Evolutionary conservation across 23 red algal genomes (phyloP), one percentile per base, ranked within the genome.

Genomic region (Gracilaria domingensis): DNA sequence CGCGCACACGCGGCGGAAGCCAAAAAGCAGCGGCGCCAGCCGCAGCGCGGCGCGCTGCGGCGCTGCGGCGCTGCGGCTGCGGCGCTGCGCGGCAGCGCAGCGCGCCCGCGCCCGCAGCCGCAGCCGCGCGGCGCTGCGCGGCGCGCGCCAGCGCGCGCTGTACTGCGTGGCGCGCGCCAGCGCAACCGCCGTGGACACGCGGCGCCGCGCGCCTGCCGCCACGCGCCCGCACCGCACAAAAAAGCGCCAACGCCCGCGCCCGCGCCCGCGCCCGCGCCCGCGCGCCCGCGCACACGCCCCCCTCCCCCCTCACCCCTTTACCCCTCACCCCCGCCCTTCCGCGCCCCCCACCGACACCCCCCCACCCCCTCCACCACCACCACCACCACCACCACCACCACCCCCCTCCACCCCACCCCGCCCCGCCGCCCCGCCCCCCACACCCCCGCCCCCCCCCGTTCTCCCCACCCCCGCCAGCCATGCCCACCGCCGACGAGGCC

Each of bases 401-500:
- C 42, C 42, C 4, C 9, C 75, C 18, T 58, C 4, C 23, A 4
- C 54, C 54, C 2, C 18, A 12, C 4, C 8, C 14, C 2, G 7
- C 75, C 35, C 36, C 13, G 12, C 8, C 7, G 14, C 24, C 23
- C 37, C 38, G 36, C 75, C 1, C 23, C 65, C 65, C 65, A 2
- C 2, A 14, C 28, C 28, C 2, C 2, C 35, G 3, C 4, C 65
- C 35, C 65, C 35, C 14, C 2, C 2, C 35, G 3, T 4, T 26
- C 35, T 26, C 35, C 14, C 4, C 65, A 16, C 4, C 36, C 9
- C 69, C 35, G 8, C 66, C 39, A 75, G 29, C 17, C 77, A 81
- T 81, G 77, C 77, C 77, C 12, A 81, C 77, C 40, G 64, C 64
- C 8, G 83, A 87, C 67, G 83, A 87, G 24, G 40, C 50, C 30